Conservation (phyloP, 108 stramenopile genomes). For the Nitzschia putrida region DNA sequence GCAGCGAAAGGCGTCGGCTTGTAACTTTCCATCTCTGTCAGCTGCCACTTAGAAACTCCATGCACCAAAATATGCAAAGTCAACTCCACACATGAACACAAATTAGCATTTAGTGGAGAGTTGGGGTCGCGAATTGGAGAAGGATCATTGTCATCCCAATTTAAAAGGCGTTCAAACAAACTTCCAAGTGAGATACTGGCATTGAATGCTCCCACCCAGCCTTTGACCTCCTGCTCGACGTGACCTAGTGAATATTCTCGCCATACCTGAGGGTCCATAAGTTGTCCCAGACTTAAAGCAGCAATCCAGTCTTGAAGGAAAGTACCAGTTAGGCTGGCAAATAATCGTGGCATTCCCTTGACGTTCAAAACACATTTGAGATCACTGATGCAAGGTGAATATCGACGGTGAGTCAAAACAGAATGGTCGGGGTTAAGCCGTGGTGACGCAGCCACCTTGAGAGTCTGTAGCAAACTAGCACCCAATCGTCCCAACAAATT, state of each 20-base stretch:
- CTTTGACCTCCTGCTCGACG: slow-evolving; percentile 78
- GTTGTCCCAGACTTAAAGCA: slow-evolving; percentile 70
- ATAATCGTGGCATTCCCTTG: slow-evolving; percentile 84
- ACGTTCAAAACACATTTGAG: slow-evolving; percentile 93
- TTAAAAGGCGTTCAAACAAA: slow-evolving; percentile 76
- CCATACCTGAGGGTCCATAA: slow-evolving; percentile 83
- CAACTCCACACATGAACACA: slow-evolving; percentile 67
- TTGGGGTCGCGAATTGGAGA: slow-evolving; percentile 56
- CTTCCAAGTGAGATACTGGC: slow-evolving; percentile 78
- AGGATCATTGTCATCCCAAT: slow-evolving; percentile 68
- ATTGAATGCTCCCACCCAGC: slow-evolving; percentile 95
- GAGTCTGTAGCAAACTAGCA: slow-evolving; percentile 60
- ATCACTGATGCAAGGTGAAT: slow-evolving; percentile 88
- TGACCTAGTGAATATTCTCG: slow-evolving; percentile 67
- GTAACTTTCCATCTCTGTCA: slow-evolving; percentile 52
- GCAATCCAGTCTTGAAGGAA: slow-evolving; percentile 68
- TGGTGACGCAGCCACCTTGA: slow-evolving; percentile 49
- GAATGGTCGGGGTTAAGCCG: slow-evolving; percentile 70
- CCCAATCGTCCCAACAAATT: slow-evolving; percentile 72
- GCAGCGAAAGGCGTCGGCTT: slow-evolving; percentile 46
- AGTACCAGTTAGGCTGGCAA: slow-evolving; percentile 44
- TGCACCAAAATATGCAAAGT: slow-evolving; percentile 55
- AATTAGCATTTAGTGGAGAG: slow-evolving; percentile 55
- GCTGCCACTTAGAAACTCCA: slow-evolving; percentile 71
- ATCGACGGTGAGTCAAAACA: slow-evolving; percentile 82